These are phyloP conservation scores for Mycocentrospora acerina DNA, from an alignment of 2,329 filamentous ascomycete species.

Conservation along the genomic window DNA sequence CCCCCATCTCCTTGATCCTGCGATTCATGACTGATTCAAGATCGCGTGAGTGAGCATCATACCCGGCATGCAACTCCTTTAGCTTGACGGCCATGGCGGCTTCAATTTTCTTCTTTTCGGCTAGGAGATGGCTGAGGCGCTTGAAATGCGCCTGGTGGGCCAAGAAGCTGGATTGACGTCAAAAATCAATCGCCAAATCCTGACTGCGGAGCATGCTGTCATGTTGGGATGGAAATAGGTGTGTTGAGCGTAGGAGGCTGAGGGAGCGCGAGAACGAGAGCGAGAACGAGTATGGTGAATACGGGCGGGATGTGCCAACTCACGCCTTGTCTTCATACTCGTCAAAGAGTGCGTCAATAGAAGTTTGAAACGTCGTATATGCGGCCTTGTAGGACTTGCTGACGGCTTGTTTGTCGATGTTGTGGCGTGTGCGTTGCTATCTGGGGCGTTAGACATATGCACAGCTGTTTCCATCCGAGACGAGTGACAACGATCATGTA, in stretches of 20 bases:
- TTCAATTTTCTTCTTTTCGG: constrained; percentile 27
- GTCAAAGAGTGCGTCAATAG: constrained; percentile 27
- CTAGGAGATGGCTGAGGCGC: constrained; percentile 24
- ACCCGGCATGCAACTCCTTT: constrained; percentile 13
- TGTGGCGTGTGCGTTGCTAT: constrained; percentile 33
- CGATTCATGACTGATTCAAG: constrained; percentile 21
- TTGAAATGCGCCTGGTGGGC: constrained; percentile 25
- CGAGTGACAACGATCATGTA: not conserved
- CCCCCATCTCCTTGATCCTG: constrained; percentile 24
- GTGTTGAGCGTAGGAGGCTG: not conserved
- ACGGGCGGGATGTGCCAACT: constrained; percentile 8
- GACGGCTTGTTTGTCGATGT: constrained; percentile 18
- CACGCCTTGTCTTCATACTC: constrained; percentile 30
- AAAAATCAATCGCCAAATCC: not conserved
- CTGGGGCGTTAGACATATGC: not conserved
- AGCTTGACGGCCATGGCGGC: constrained; percentile 22
- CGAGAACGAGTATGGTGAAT: not conserved
- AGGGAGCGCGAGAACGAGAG: not conserved
- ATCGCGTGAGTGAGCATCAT: constrained; percentile 24
- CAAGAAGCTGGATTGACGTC: constrained; percentile 15
- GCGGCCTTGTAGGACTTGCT: constrained; percentile 19
- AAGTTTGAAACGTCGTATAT: constrained; percentile 9
- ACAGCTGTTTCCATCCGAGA: not conserved
- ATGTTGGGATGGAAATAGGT: not conserved
- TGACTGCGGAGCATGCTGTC: not conserved